A percentile compares a stretch with the other conserved stretches of the same genome.
These are phyloP conservation scores for Kluyveromyces lactis DNA, from an alignment of 805 yeast species.

Conservation along the genomic window DNA sequence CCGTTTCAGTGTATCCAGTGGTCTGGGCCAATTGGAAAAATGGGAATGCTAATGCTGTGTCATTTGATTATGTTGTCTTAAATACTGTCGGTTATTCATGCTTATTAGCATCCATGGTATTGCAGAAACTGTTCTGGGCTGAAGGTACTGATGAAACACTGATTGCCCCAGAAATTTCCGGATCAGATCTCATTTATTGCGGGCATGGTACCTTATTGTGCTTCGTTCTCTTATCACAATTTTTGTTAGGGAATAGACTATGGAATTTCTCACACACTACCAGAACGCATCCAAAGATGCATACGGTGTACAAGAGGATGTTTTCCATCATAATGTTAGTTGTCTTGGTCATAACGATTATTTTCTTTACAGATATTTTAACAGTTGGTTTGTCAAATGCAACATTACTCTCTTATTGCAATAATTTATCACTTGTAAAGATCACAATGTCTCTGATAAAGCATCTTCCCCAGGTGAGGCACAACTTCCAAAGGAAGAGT, in stretches of 20 bases:
- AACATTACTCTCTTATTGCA: slow-evolving; percentile 19
- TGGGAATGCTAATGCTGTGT: slow-evolving; percentile 40
- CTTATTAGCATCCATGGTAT: slow-evolving; percentile 33
- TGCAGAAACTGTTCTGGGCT: slow-evolving; percentile 34
- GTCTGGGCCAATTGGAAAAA: slow-evolving; percentile 33
- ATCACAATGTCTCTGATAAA: slow-evolving; percentile 42
- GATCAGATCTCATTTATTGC: slow-evolving; percentile 40
- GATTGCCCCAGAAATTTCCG: slow-evolving; percentile 33
- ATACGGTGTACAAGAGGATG: slow-evolving; percentile 16
- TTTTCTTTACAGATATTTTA: slow-evolving; percentile 8
- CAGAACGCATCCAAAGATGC: slow-evolving; percentile 13
- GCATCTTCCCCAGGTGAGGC: slow-evolving; percentile 75
- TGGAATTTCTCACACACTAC: slow-evolving; percentile 29
- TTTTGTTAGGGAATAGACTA: slow-evolving; percentile 26
- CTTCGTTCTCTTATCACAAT: slow-evolving; percentile 34
- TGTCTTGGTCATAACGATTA: slow-evolving; percentile 11
- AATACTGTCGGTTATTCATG: slow-evolving; percentile 42
- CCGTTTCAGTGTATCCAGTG: slow-evolving; percentile 45
- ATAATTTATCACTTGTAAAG: slow-evolving; percentile 30
- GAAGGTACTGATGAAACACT: slow-evolving; percentile 28
- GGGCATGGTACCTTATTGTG: slow-evolving; percentile 40
- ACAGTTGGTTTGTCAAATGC: slow-evolving; percentile 17
- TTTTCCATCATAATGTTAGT: slow-evolving; percentile 12
- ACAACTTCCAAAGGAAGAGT: slow-evolving; percentile 68
- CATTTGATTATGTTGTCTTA: slow-evolving; percentile 39